Evolutionary conservation across 2,329 filamentous ascomycete genomes (phyloP).

Genomic region (Trichophyton benhamiae): DNA sequence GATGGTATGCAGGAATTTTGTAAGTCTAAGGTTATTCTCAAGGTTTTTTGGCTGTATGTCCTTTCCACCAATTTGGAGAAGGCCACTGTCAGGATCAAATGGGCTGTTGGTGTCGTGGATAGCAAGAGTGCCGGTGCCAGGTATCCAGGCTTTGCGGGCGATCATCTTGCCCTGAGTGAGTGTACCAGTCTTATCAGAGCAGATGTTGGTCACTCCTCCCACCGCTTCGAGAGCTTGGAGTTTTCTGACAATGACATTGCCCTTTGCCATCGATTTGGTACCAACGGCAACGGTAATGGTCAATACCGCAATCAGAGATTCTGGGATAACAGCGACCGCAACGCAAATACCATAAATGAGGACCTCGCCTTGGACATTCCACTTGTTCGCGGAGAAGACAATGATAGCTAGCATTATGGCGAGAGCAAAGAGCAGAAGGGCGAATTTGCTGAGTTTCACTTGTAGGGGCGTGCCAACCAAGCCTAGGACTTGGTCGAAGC

Average conservation of each 20-base stretch:
- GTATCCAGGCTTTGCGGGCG: constrained; percentile 41
- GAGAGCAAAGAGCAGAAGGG: constrained; percentile 48
- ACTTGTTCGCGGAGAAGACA: constrained; percentile 50
- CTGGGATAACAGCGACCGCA: constrained; percentile 44
- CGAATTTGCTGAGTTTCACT: constrained; percentile 51
- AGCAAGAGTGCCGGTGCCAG: constrained; percentile 38
- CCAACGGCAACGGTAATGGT: constrained; percentile 52
- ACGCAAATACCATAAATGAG: constrained; percentile 47
- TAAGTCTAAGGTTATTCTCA: constrained; percentile 6
- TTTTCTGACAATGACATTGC: constrained; percentile 42
- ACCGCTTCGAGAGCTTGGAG: constrained; percentile 42
- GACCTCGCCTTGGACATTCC: constrained; percentile 39
- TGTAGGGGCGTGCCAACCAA: constrained; percentile 52
- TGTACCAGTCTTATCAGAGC: constrained; percentile 41
- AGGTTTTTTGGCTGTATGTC: constrained; percentile 8
- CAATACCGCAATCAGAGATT: constrained; percentile 47
- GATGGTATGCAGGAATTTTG: constrained; percentile 45
- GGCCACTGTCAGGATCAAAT: constrained; percentile 40
- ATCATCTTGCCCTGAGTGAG: constrained; percentile 48
- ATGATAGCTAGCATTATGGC: constrained; percentile 53
- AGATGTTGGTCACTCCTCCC: constrained; percentile 43
- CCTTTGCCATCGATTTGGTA: constrained; percentile 40
- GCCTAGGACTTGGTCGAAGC: constrained; percentile 26
- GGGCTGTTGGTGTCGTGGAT: constrained; percentile 40
- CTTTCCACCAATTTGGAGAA: constrained; percentile 12